A percentile compares a stretch with the other conserved stretches of the same genome.
These are phyloP conservation scores for Gentiana macrophylla DNA, from an alignment of 257 asterid genomes.

Conservation along the genomic window DNA sequence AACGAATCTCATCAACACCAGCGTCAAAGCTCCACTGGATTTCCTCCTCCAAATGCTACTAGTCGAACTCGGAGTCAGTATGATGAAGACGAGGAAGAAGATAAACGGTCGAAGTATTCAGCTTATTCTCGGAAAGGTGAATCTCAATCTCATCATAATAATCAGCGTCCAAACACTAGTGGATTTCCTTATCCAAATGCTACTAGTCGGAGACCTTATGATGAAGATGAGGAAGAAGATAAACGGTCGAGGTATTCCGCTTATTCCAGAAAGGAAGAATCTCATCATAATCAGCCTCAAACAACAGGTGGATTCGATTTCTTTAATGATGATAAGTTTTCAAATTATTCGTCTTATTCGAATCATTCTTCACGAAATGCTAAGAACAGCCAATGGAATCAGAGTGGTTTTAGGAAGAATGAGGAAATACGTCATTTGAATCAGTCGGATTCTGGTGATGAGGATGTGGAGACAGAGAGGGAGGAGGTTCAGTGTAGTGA, in stretches of 20 bases:
- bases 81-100: slow-evolving; percentile 29
- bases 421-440: slow-evolving; percentile 19
- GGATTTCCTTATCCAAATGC: slow-evolving; percentile 12
- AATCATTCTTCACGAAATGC: slow-evolving; percentile 31
- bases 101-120: slow-evolving; percentile 22
- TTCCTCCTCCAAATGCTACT: neutral
- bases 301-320: slow-evolving; percentile 28
- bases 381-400: slow-evolving; percentile 5
- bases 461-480: slow-evolving; percentile 50
- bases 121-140: slow-evolving; percentile 22
- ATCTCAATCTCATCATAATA: slow-evolving; percentile 11
- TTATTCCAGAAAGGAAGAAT: slow-evolving; percentile 19
- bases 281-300: slow-evolving; percentile 18
- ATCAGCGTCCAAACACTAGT: slow-evolving; percentile 16
- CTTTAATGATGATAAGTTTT: slow-evolving; percentile 46
- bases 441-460: slow-evolving; percentile 60
- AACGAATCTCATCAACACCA: slow-evolving; percentile 16
- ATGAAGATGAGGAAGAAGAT: slow-evolving; percentile 28
- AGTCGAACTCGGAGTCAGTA: slow-evolving; percentile 4
- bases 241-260: slow-evolving; percentile 24
- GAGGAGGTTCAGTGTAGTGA: slow-evolving; percentile 97
- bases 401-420: slow-evolving; percentile 8
- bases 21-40: slow-evolving; percentile 18
- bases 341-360: slow-evolving; percentile 43
- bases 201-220: slow-evolving; percentile 11